A percentile compares a stretch with the other conserved stretches of the same genome.
Evolutionary conservation across 495 filamentous ascomycete species (phyloP).

Genomic region (Aspergillus haitiensis): DNA sequence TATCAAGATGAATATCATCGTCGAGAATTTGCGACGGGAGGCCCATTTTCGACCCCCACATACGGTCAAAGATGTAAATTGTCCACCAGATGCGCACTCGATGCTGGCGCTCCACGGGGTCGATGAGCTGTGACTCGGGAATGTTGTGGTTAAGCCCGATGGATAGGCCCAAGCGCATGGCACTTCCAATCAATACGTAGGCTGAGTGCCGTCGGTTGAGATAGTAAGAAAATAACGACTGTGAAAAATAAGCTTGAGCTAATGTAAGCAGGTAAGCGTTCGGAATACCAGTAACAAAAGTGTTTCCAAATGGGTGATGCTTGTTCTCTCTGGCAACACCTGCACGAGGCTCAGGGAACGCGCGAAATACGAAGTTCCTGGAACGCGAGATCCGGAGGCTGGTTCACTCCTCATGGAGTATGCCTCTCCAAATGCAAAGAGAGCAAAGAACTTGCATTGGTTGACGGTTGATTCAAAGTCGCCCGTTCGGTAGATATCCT

Average conservation of each 20-base stretch:
- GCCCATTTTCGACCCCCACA: slow-evolving; percentile 51
- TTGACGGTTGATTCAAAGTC: slow-evolving; percentile 37
- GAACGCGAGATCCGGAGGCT: slow-evolving; percentile 36
- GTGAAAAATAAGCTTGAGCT: background rate
- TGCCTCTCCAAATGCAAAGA: slow-evolving; percentile 48
- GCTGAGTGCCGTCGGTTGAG: slow-evolving; percentile 48
- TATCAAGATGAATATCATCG: slow-evolving; percentile 49
- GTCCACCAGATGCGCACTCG: slow-evolving; percentile 50
- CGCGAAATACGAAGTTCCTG: slow-evolving; percentile 48
- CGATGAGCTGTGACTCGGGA: slow-evolving; percentile 47
- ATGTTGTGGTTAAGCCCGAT: slow-evolving; percentile 51
- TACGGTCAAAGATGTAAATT: slow-evolving; percentile 50
- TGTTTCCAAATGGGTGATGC: slow-evolving; percentile 45
- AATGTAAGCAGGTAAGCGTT: background rate
- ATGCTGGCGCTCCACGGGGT: slow-evolving; percentile 45
- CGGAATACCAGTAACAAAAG: slow-evolving; percentile 36
- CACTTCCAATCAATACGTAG: slow-evolving; percentile 43
- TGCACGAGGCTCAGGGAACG: slow-evolving; percentile 44
- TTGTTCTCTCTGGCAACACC: slow-evolving; percentile 43
- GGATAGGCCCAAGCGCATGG: slow-evolving; percentile 44
- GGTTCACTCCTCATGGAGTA: slow-evolving; percentile 43
- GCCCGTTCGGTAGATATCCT: slow-evolving; percentile 42
- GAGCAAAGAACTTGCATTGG: slow-evolving; percentile 47
- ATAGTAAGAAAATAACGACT: slow-evolving; percentile 49
- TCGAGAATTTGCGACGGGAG: slow-evolving; percentile 47